Evolutionary conservation across 2,329 filamentous ascomycete genomes (phyloP).

Genomic region (Alternaria dauci): DNA sequence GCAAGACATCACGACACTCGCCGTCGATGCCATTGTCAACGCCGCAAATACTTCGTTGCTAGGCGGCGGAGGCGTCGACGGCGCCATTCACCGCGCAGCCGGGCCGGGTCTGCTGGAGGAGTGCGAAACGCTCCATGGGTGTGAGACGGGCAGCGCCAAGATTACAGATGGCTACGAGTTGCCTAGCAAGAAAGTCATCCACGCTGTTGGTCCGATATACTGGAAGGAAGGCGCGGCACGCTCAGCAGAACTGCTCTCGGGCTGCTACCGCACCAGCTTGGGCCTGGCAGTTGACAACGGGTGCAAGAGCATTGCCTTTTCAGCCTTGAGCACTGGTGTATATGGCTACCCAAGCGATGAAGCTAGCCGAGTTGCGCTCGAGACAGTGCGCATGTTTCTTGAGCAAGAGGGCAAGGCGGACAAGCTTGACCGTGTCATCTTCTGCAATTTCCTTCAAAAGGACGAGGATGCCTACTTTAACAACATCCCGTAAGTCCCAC

Average conservation of each 20-base stretch:
- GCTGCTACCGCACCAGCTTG: constrained; percentile 76
- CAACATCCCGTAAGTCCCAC: constrained; percentile 71
- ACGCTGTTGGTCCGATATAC: constrained; percentile 89
- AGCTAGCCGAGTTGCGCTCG: constrained; percentile 76
- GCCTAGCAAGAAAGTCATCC: constrained; percentile 81
- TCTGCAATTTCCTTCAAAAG: constrained; percentile 83
- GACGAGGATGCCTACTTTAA: constrained; percentile 77
- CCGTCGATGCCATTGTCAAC: constrained; percentile 87
- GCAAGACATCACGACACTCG: constrained; percentile 82
- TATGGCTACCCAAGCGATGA: constrained; percentile 83
- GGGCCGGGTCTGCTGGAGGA: constrained; percentile 73
- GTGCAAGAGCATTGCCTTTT: constrained; percentile 80
- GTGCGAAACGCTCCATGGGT: constrained; percentile 76
- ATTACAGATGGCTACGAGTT: constrained; percentile 81
- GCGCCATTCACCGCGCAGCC: constrained; percentile 82
- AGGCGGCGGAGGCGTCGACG: constrained; percentile 85
- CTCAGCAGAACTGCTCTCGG: constrained; percentile 58
- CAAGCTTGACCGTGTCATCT: constrained; percentile 76
- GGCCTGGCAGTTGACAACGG: constrained; percentile 73
- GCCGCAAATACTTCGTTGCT: constrained; percentile 82
- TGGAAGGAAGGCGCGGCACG: constrained; percentile 47
- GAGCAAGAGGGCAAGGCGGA: constrained; percentile 54
- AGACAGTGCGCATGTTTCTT: constrained; percentile 66
- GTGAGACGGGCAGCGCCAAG: constrained; percentile 79
- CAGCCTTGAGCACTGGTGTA: constrained; percentile 84